phyloP scores from a whole-genome alignment of 768 basidiomycete species.

The Hypholoma fasciculare region DNA sequence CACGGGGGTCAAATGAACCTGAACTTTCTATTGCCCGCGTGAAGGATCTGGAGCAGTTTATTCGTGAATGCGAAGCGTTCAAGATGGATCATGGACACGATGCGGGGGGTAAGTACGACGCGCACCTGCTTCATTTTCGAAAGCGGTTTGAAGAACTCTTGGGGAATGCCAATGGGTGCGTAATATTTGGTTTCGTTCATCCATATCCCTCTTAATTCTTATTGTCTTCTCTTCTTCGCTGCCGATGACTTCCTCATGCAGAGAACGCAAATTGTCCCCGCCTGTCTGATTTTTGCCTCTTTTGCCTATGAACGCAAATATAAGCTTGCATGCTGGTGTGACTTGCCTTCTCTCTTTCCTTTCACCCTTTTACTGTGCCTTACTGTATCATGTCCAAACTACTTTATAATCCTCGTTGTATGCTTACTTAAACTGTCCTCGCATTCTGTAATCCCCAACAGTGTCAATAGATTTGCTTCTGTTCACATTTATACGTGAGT shows the following conservation, averaged over 20 bases:
- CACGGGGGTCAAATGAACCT: constrained; percentile 70
- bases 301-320: not conserved
- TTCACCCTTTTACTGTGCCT: not conserved
- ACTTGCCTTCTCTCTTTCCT: not conserved
- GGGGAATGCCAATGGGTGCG: constrained; percentile 27
- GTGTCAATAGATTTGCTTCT: no score
- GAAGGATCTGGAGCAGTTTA: constrained; percentile 65
- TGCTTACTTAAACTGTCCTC: no score
- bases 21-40: constrained; percentile 56
- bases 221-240: no score
- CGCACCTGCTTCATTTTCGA: constrained; percentile 23
- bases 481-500: no score
- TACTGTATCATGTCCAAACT: not conserved
- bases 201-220: no score
- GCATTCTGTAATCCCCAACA: no score
- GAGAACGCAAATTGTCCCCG: constrained; percentile 12
- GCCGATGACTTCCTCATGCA: not conserved
- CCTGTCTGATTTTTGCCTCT: not conserved
- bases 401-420: not conserved
- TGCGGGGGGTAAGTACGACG: constrained; percentile 33
- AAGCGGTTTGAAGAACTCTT: constrained; percentile 27
- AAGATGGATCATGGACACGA: constrained; percentile 55
- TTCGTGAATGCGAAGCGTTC: constrained; percentile 62
- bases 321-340: not conserved
- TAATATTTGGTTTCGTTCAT: no score